Evolutionary conservation across 495 filamentous ascomycete genomes (phyloP).

Genomic region (Talaromyces adpressus): DNA sequence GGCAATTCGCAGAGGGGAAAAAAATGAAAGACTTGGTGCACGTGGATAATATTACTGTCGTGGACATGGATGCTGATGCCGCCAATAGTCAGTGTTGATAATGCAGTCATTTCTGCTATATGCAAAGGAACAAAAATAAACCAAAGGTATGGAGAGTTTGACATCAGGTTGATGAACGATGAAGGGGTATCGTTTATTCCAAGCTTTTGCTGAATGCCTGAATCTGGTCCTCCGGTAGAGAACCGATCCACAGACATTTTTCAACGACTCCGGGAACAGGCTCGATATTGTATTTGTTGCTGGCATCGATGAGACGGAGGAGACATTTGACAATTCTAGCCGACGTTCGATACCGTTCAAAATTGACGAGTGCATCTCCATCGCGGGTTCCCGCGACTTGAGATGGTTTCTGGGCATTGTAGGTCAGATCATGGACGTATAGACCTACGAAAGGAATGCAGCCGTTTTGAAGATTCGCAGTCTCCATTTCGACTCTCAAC

Average conservation of each 20-base stretch:
- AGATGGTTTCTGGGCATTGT: conserved; percentile 85
- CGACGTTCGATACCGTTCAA: conserved; percentile 84
- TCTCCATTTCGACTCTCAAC: conserved; percentile 87
- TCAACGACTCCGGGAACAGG: conserved; percentile 82
- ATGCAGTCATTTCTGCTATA: not conserved
- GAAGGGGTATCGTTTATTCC: conserved; percentile 24
- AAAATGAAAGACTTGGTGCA: not conserved
- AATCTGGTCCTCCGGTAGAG: conserved; percentile 81
- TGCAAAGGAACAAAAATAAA: not conserved
- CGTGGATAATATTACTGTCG: not conserved
- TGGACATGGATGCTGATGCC: not conserved
- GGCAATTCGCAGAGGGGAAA: not conserved
- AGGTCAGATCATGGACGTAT: conserved; percentile 95
- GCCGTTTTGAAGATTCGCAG: conserved; percentile 63
- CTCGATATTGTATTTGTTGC: conserved; percentile 77
- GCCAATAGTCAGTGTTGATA: not conserved
- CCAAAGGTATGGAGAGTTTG: not conserved
- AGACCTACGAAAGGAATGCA: conserved; percentile 95
- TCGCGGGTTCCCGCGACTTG: conserved; percentile 50
- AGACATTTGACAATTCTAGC: conserved; percentile 92
- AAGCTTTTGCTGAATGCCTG: conserved; percentile 47
- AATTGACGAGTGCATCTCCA: conserved; percentile 78
- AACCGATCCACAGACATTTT: conserved; percentile 91
- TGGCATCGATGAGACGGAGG: conserved; percentile 84
- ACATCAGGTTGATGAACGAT: not conserved